Conservation (phyloP, 164 flowering plant genomes). For the Brasenia schreberi region DNA sequence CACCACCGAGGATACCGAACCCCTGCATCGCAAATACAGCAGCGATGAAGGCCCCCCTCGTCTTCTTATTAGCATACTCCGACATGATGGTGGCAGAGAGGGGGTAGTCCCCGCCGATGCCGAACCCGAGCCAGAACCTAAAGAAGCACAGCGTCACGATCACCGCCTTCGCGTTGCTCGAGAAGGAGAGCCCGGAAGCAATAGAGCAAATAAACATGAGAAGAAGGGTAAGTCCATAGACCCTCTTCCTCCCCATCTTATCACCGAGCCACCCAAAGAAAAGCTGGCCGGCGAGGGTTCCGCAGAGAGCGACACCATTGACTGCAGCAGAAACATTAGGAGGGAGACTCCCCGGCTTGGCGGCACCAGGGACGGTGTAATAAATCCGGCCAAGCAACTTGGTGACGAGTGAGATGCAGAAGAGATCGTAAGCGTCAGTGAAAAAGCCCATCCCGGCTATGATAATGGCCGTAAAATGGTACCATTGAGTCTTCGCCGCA, state of each 20-base stretch:
- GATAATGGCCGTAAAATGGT: constrained; percentile 77
- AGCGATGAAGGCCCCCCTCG: constrained; percentile 11
- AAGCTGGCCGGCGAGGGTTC: constrained; percentile 34
- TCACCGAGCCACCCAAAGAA: constrained; percentile 36
- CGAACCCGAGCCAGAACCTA: constrained; percentile 12
- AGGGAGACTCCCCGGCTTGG: constrained; percentile 25
- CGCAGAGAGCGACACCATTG: constrained; percentile 31
- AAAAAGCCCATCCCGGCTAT: constrained; percentile 92
- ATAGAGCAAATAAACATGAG: constrained; percentile 25
- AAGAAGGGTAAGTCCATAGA: constrained; percentile 28
- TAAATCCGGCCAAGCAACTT: constrained; percentile 34
- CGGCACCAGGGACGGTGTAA: constrained; percentile 9
- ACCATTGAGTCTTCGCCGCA: constrained; percentile 77
- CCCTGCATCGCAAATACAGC: constrained; percentile 13
- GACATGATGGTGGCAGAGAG: constrained; percentile 12
- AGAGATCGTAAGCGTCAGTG: constrained; percentile 85
- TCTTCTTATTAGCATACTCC: constrained; percentile 10
- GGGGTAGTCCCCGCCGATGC: constrained; percentile 13
- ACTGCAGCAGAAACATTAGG: constrained; percentile 30
- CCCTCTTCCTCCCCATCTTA: constrained; percentile 28
- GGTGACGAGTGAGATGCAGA: constrained; percentile 61
- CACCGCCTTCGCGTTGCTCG: constrained; percentile 5
- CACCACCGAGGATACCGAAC: constrained; percentile 9
- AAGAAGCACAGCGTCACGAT: constrained; percentile 9
- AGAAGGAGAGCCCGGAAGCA: constrained; percentile 31